Evolutionary conservation across 2,329 filamentous ascomycete species (phyloP), one percentile per base, ranked within the genome.

Genomic region (Phyllosticta citrichinensis): DNA sequence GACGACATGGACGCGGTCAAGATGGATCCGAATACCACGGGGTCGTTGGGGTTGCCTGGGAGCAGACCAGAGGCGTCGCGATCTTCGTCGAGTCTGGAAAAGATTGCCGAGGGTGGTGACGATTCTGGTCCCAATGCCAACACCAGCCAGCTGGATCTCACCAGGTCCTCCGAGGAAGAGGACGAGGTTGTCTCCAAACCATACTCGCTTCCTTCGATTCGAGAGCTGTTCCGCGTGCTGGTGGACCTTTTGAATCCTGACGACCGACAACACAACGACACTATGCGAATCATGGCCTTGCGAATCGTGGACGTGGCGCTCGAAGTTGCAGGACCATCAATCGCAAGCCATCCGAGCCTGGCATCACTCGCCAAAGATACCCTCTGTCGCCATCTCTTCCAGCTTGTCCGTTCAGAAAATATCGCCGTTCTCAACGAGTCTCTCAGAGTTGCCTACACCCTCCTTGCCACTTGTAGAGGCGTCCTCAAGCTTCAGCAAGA

Each of bases 401-500:
- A 99, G 76, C 83, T 99, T 27, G 92, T 97, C 51, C 84, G 93
- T 62, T 97, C 92, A 5, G 95, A 99, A 68, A 97, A 96, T 68
- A 94, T 97, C 83, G 87, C 90, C 11, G 91, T 99, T 62, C 79
- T 99, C 17, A 91, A 96, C 70, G 92, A 96, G 72, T 95, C 94
- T 2, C 79, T 99, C 20, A 87, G 93, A 63, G 94, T 99, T 57
- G 89, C 93, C 1, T 91, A 91, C 17, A 99, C 94, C 4, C 77
- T 99, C 25, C 78, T 99, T 33, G 88, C 92, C 27, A 97, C 94
- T 0, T 97, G 94, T 69, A 85, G 94, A 64, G 86, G 86, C 30
- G 89, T 97, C 14, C 80, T 99, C 52, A 97, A 97, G 76, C 80
- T 99, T 52, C 94, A 99, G 71, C 94, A 99, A 75, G 94, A 99